phyloP scores from a whole-genome alignment of 805 yeast genomes.

The Sugiyamaella americana region DNA sequence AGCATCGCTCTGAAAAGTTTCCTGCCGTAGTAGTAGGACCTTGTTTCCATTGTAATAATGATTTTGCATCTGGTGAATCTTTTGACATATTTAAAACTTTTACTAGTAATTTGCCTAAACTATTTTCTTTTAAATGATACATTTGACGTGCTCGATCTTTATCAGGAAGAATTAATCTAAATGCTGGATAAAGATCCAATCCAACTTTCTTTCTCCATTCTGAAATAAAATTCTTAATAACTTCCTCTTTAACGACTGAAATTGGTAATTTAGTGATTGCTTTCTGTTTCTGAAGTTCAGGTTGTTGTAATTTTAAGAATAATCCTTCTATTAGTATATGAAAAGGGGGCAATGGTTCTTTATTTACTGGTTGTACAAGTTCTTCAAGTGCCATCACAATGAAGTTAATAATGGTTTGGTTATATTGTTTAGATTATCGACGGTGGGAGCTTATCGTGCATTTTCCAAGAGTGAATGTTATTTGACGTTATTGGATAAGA shows the following conservation, averaged over 20 bases:
- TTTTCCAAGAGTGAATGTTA: too few species aligned
- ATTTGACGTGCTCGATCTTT: constrained; percentile 49
- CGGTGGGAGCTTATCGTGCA: too few species aligned
- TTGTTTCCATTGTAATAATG: constrained; percentile 44
- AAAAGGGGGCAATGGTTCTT: constrained; percentile 39
- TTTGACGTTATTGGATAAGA: too few species aligned
- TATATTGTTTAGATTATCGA: too few species aligned
- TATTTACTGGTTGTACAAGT: constrained; percentile 31
- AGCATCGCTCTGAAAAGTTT: constrained; percentile 44
- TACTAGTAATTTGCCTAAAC: constrained; percentile 47
- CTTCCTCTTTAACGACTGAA: constrained; percentile 23
- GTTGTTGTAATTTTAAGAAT: constrained; percentile 30
- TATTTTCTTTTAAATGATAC: constrained; percentile 59
- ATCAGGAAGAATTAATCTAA: constrained; percentile 40
- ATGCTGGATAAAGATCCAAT: constrained; percentile 58
- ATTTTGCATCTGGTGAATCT: constrained; percentile 53
- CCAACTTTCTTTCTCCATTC: constrained; percentile 54
- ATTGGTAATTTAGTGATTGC: constrained; percentile 14
- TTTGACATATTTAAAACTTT: constrained; percentile 50
- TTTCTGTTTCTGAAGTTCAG: constrained; percentile 31
- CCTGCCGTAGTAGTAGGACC: constrained; percentile 39
- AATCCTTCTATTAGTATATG: constrained; percentile 37
- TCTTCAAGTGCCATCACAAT: too few species aligned
- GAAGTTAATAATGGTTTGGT: too few species aligned
- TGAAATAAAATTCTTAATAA: constrained; percentile 38